Evolutionary conservation across 202 grass and related monocot genomes (phyloP).

Genomic region (Cymbopogon flexuosus): DNA sequence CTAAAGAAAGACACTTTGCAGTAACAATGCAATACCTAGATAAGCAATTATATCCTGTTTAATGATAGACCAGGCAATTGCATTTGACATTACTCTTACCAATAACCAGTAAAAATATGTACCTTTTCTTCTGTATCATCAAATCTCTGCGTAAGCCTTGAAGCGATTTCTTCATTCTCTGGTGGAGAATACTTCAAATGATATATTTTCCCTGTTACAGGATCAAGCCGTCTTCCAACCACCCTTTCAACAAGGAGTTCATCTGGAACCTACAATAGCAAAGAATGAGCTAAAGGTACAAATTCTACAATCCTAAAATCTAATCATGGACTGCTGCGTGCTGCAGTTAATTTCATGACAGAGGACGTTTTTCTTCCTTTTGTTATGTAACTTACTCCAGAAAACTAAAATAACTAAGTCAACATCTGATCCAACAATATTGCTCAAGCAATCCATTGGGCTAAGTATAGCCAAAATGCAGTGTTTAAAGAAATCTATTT

Average conservation of each 20-base stretch:
- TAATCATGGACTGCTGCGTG: constrained; percentile 7
- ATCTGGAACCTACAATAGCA: constrained; percentile 59
- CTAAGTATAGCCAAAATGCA: background rate
- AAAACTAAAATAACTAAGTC: background rate
- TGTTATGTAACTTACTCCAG: background rate
- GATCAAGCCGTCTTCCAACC: constrained; percentile 81
- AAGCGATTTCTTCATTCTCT: constrained; percentile 88
- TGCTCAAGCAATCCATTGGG: background rate
- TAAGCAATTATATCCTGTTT: background rate
- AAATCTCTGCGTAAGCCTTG: constrained; percentile 89
- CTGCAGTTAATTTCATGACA: background rate
- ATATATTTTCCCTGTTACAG: constrained; percentile 92
- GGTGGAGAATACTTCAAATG: constrained; percentile 92
- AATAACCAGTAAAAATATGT: constrained; percentile 17
- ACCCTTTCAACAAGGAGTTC: constrained; percentile 88
- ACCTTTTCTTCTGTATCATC: constrained; percentile 99
- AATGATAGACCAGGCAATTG: constrained; percentile 6
- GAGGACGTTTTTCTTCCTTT: background rate
- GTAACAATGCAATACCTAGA: background rate
- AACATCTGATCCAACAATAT: background rate
- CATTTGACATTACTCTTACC: background rate
- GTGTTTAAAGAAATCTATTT: background rate
- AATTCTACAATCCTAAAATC: background rate
- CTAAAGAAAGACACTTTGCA: background rate
- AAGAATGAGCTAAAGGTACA: constrained; percentile 15